Evolutionary conservation across 116 monocot genomes (phyloP).

Genomic region (Trichopus zeylanicus): DNA sequence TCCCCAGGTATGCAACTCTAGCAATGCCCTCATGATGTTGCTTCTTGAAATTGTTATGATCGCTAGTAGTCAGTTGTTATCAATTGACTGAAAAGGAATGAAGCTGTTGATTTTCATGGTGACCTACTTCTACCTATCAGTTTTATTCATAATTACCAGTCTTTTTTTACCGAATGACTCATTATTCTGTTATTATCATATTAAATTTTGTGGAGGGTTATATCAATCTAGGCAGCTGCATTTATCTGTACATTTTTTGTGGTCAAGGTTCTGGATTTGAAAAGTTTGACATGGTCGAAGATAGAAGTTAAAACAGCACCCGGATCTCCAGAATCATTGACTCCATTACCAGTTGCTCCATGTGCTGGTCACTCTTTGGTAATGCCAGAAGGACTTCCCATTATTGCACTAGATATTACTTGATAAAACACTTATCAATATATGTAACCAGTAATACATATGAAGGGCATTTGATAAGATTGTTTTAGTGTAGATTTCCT

Average conservation of each 20-base stretch:
- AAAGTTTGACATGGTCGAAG: constrained; percentile 90
- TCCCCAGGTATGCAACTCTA: constrained; percentile 79
- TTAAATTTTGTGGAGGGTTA: too few species aligned
- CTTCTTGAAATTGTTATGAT: not conserved
- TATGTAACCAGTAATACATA: not conserved
- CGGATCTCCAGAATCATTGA: constrained; percentile 28
- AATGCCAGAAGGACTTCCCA: constrained; percentile 10
- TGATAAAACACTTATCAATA: not conserved
- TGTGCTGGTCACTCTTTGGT: constrained; percentile 98
- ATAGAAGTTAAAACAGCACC: constrained; percentile 48
- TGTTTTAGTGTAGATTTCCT: constrained; percentile 48
- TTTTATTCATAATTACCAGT: too few species aligned
- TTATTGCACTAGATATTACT: not conserved
- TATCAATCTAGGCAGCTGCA: not conserved
- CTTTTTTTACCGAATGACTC: too few species aligned
- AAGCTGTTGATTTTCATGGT: too few species aligned
- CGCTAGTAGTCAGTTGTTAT: not conserved
- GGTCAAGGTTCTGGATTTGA: constrained; percentile 89
- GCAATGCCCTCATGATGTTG: not conserved
- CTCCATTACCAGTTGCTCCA: constrained; percentile 26
- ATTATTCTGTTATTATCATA: too few species aligned
- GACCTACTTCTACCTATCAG: too few species aligned
- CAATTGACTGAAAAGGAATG: too few species aligned
- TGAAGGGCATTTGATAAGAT: not conserved
- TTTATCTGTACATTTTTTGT: not conserved